Conservation (phyloP, 139 green algal species). For the Chlamydomonas urium region DNA sequence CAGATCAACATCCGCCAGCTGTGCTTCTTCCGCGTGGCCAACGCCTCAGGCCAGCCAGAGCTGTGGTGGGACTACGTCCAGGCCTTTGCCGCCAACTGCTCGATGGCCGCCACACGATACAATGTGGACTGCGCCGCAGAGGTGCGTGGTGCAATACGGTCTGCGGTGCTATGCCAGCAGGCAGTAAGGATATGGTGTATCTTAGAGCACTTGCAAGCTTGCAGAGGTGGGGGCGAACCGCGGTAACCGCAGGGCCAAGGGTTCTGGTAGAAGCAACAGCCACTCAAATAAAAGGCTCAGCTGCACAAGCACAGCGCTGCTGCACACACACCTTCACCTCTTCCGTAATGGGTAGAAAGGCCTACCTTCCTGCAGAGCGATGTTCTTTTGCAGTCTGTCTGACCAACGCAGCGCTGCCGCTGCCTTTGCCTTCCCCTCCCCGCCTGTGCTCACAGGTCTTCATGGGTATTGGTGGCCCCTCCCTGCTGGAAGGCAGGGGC, state of each 20-base stretch:
- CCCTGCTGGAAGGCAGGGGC: constrained; percentile 15
- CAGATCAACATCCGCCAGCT: constrained; percentile 87
- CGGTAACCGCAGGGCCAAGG: not conserved
- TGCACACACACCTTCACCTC: not conserved
- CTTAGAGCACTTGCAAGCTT: not conserved
- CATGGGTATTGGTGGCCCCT: constrained; percentile 29
- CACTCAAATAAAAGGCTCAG: not conserved
- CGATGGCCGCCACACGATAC: constrained; percentile 62
- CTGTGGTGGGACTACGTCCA: constrained; percentile 90
- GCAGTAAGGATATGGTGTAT: not conserved
- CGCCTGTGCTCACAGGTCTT: constrained; percentile 46
- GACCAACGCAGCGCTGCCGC: not conserved
- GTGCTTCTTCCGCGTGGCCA: constrained; percentile 75
- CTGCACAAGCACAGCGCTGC: not conserved
- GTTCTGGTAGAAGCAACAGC: not conserved
- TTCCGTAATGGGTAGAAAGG: not conserved
- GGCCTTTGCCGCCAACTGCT: constrained; percentile 64
- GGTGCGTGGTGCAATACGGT: constrained; percentile 22
- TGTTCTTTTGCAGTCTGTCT: not conserved
- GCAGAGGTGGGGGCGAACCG: not conserved
- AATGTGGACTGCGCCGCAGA: constrained; percentile 66
- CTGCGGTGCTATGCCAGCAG: not conserved
- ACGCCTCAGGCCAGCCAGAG: constrained; percentile 48
- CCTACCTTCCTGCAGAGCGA: not conserved
- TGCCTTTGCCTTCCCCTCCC: not conserved